These are phyloP conservation scores for Exsudoporus frostii DNA, from an alignment of 768 basidiomycete genomes.

Conservation along the genomic window DNA sequence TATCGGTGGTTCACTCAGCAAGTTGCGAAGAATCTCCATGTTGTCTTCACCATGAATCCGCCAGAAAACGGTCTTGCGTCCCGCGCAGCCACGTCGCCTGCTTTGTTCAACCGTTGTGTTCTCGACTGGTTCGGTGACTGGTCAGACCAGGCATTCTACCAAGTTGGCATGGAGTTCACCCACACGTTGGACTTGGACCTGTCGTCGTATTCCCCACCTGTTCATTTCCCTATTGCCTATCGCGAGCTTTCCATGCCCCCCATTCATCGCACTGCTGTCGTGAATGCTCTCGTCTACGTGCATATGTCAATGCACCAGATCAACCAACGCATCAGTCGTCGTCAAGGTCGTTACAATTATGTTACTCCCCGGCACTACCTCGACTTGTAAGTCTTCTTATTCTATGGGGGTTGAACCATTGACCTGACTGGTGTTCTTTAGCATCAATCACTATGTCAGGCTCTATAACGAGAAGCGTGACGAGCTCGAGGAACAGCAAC, in stretches of 20 bases:
- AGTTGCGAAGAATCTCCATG: constrained; percentile 96
- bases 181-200: constrained; percentile 90
- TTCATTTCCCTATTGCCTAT: constrained; percentile 86
- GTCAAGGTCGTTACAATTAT: constrained; percentile 95
- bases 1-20: constrained; percentile 99
- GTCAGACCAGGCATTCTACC: constrained; percentile 98
- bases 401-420: not conserved
- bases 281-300: constrained; percentile 91
- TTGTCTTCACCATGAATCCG: constrained; percentile 99
- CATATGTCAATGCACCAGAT: constrained; percentile 87
- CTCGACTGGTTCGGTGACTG: constrained; percentile 99
- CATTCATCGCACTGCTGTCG: constrained; percentile 82
- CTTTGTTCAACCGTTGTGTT: constrained; percentile 98
- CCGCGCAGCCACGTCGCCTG: constrained; percentile 94
- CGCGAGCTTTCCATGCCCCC: constrained; percentile 84
- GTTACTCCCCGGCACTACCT: constrained; percentile 97
- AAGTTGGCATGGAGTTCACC: constrained; percentile 97
- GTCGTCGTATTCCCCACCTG: constrained; percentile 73
- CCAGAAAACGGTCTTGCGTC: constrained; percentile 95
- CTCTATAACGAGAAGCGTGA: constrained; percentile 96
- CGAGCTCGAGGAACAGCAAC: constrained; percentile 96
- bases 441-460: constrained; percentile 95
- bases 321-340: constrained; percentile 83
- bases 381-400: constrained; percentile 77
- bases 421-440: constrained; percentile 31